phyloP scores from a whole-genome alignment of 495 filamentous ascomycete genomes.

The Neurospora cerealis region DNA sequence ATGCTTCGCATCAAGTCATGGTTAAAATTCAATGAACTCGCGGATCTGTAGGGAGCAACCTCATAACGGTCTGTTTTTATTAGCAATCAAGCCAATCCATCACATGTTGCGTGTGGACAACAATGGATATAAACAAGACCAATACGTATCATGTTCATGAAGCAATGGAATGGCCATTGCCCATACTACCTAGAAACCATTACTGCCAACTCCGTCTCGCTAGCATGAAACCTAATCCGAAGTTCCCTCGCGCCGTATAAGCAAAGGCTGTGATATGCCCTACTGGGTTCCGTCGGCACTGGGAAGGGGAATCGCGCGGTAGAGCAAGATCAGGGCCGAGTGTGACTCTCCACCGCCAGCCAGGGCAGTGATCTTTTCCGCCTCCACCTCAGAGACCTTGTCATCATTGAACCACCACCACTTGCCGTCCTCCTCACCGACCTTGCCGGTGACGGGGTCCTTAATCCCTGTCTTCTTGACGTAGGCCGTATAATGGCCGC shows the following conservation, averaged over 20 bases:
- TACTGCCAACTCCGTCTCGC: not conserved
- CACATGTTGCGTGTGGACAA: not conserved
- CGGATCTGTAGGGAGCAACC: not conserved
- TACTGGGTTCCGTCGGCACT: constrained; percentile 31
- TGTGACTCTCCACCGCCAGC: constrained; percentile 94
- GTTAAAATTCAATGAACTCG: not conserved
- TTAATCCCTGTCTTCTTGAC: constrained; percentile 76
- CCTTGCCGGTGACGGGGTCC: constrained; percentile 57
- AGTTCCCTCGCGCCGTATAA: not conserved
- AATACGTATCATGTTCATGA: not conserved
- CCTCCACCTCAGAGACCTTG: constrained; percentile 85
- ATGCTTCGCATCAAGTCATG: not conserved
- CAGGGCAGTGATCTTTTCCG: constrained; percentile 82
- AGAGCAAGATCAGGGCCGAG: constrained; percentile 86
- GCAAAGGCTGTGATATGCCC: not conserved
- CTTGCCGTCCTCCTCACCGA: constrained; percentile 73
- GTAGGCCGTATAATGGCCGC: constrained; percentile 94
- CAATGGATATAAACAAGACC: not conserved
- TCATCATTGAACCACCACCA: constrained; percentile 99
- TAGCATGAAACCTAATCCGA: not conserved
- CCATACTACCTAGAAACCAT: not conserved
- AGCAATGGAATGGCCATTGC: not conserved
- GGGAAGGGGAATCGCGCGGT: constrained; percentile 65
- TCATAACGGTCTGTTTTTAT: no score
- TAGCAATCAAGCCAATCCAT: not conserved